phyloP scores from a whole-genome alignment of 805 yeast species.

The Yamadazyma tumulicola region DNA sequence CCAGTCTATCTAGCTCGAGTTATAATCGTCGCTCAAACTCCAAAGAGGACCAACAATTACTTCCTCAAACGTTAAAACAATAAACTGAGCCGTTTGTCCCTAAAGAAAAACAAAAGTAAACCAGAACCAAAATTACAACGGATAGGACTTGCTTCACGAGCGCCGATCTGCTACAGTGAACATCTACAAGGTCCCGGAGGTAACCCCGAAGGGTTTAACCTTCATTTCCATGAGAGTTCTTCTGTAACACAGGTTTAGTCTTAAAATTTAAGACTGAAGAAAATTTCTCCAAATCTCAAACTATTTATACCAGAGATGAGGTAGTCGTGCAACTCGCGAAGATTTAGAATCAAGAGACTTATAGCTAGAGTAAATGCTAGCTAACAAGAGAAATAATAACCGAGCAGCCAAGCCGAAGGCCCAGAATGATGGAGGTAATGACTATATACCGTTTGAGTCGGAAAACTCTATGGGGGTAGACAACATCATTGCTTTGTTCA shows the following conservation, averaged over 20 bases:
- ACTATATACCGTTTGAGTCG: constrained; percentile 31
- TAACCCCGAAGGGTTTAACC: constrained; percentile 30
- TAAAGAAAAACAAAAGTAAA: constrained; percentile 10
- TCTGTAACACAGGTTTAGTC: constrained; percentile 53
- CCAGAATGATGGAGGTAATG: constrained; percentile 10
- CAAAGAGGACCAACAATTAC: constrained; percentile 36
- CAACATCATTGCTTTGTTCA: constrained; percentile 36
- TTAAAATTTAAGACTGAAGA: constrained; percentile 2
- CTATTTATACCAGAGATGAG: too few relatives aligned
- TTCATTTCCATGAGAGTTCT: constrained; percentile 36
- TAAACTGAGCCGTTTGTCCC: constrained; percentile 12
- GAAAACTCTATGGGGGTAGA: constrained; percentile 29
- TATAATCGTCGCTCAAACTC: constrained; percentile 49
- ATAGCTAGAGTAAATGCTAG: too few relatives aligned
- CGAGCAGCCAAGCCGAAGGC: too few relatives aligned
- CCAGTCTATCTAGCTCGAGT: constrained; percentile 1
- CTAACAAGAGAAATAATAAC: too few relatives aligned
- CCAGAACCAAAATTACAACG: constrained; percentile 2
- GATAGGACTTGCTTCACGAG: constrained; percentile 60
- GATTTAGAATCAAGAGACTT: neutral
- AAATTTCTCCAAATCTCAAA: neutral
- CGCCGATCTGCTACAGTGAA: constrained; percentile 61
- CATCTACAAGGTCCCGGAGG: constrained; percentile 27
- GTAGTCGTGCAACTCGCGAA: neutral
- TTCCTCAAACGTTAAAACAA: constrained; percentile 5